Base-by-base conservation (phyloP, 2,329 filamentous ascomycete genomes). In the Stemphylium vesicarium region DNA sequence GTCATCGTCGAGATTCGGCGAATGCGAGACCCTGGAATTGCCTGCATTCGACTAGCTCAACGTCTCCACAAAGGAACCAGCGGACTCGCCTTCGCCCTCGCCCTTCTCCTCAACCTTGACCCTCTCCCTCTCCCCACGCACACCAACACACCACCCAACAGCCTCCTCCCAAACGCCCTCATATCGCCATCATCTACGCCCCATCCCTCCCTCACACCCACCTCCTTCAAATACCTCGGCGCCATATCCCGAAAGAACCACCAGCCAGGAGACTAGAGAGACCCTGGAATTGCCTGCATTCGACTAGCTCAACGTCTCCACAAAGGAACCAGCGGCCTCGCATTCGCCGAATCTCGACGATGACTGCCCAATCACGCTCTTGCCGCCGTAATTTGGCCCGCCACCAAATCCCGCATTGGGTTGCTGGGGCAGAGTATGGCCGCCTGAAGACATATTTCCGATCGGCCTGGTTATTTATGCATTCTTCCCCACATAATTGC, bases 121-220 rank as follows among this genome's bases (percentile, higher is more conserved):
- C 9, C 36, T 32, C 24, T 22, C 35, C 18, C 4, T 26, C 15
- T 12, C 16, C 15, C 1, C 31, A n/a, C 4, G 10, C 11, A 44
- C 15, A 9, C 10, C 16, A 13, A 51, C 33, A 44, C 51, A 54
- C 45, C 45, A 44, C 26, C 6, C 12, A 7, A 50, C 2, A 5
- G 45, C 33, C 18, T 38, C 33, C 26, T 16, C 3, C 57, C 57
- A 10, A 11, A 16, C 41, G 22, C 40, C n/a, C 40, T 37, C 60
- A 59, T 63, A 7, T 55, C 59, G 10, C 16, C 29, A 40, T 64
- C 62, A 22, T 63, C 53, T 1, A 62, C 20, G 11, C 29, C 1
- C n/a, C 42, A 15, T 4, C 29, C 13, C 31, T n/a, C 22, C 10
- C 9, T 24, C 22, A 4, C 22, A 24, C 22, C 24, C 13, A 4